Percentiles rank a stretch among this genome's conserved stretches.
phyloP scores from a whole-genome alignment of 2,329 filamentous ascomycete genomes.

The Aspergillus pseudoglaucus region DNA sequence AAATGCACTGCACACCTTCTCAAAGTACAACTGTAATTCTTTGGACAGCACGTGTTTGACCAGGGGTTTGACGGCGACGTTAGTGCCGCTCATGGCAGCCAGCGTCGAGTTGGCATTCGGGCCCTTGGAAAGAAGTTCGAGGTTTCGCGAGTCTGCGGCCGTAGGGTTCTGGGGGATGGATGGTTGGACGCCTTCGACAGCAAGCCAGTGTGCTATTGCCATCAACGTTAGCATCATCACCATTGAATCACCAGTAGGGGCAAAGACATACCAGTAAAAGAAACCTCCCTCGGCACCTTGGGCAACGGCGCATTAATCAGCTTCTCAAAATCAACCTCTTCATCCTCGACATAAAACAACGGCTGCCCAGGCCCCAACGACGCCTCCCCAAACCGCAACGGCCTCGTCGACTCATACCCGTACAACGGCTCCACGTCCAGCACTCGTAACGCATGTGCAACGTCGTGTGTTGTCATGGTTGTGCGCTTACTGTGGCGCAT shows the following conservation, averaged over 20 bases:
- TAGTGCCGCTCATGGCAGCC: conserved; percentile 73
- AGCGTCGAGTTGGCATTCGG: conserved; percentile 80
- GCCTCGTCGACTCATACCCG: conserved; percentile 87
- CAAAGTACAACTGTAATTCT: conserved; percentile 93
- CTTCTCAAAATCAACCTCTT: conserved; percentile 98
- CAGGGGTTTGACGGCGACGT: conserved; percentile 74
- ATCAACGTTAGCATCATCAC: conserved; percentile 8
- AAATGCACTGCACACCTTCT: conserved; percentile 84
- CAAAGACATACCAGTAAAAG: conserved; percentile 67
- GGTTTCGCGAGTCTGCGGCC: conserved; percentile 70
- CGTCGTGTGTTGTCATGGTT: conserved; percentile 79
- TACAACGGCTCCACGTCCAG: conserved; percentile 93
- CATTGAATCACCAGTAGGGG: no score
- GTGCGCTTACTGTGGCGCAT: conserved; percentile 90
- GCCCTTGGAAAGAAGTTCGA: conserved; percentile 84
- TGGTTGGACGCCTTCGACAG: conserved; percentile 94
- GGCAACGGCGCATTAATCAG: conserved; percentile 93
- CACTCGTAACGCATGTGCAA: conserved; percentile 75
- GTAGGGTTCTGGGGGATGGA: conserved; percentile 95
- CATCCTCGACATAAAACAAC: conserved; percentile 94
- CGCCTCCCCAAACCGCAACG: conserved; percentile 86
- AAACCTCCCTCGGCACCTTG: conserved; percentile 88
- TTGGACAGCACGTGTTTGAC: conserved; percentile 96
- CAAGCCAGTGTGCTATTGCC: conserved; percentile 79
- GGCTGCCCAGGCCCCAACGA: conserved; percentile 89